These are phyloP conservation scores for Raphanus sativus DNA, from an alignment of 345 rosid genomes.

Conservation along the genomic window DNA sequence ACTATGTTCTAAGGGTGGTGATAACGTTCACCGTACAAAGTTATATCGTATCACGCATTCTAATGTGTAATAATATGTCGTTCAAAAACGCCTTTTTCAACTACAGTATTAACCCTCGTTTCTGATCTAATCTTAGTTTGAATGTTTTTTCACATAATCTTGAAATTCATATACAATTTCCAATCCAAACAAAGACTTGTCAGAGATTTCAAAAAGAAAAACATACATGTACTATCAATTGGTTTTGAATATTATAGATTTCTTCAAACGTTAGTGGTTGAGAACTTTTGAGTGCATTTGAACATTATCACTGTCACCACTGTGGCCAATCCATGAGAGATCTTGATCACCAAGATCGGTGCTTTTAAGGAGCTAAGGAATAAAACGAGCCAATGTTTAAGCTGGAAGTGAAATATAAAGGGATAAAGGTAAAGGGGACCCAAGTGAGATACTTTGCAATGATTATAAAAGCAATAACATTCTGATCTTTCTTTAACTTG, in stretches of 20 bases:
- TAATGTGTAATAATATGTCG: not conserved
- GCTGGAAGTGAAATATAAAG: conserved; percentile 19
- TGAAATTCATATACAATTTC: not conserved
- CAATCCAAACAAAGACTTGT: not conserved
- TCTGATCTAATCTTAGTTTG: too few relatives aligned
- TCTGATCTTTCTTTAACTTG: conserved; percentile 40
- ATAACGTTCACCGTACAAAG: not conserved
- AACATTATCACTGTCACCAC: not conserved
- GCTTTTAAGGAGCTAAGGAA: conserved; percentile 30
- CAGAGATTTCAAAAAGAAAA: not conserved
- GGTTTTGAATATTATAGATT: not conserved
- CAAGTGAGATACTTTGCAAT: conserved; percentile 53
- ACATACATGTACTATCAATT: not conserved
- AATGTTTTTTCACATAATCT: not conserved
- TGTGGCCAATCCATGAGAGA: conserved; percentile 27
- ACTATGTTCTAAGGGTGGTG: not conserved
- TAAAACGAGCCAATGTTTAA: conserved; percentile 6
- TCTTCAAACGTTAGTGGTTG: not conserved
- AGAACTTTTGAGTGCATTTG: not conserved
- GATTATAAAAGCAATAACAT: conserved; percentile 56
- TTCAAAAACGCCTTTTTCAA: too few relatives aligned
- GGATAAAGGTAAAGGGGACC: conserved; percentile 43
- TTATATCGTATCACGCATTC: not conserved
- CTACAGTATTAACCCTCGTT: too few relatives aligned
- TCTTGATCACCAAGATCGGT: conserved; percentile 7